phyloP scores from a whole-genome alignment of 2,329 filamentous ascomycete species.

The Tolypocladium pustulatum region DNA sequence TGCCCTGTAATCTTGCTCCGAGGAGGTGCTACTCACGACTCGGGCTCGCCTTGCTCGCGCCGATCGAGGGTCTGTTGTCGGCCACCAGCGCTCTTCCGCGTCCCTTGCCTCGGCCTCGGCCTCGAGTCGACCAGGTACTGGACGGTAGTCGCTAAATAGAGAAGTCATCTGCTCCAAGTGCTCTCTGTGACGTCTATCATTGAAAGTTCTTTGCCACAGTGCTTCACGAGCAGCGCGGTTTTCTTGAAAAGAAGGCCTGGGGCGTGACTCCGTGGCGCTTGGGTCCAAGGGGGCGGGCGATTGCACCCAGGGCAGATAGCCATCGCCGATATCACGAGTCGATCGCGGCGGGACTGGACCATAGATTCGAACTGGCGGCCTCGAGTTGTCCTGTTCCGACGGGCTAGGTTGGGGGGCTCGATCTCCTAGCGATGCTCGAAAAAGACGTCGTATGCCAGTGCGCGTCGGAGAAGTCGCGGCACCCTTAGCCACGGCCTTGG shows the following conservation, averaged over 20 bases:
- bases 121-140: not conserved
- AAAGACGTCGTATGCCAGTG: slow-evolving; percentile 29
- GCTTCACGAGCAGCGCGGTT: slow-evolving; percentile 3
- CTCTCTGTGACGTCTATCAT: not conserved
- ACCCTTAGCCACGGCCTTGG: slow-evolving; percentile 22
- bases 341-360: slow-evolving; percentile 14
- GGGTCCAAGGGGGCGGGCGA: slow-evolving; percentile 4
- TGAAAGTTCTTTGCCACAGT: not conserved
- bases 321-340: slow-evolving; percentile 6
- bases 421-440: slow-evolving; percentile 6
- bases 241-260: slow-evolving; percentile 1
- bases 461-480: slow-evolving; percentile 20
- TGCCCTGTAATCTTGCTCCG: not conserved
- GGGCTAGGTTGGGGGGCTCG: not conserved
- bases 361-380: slow-evolving; percentile 17
- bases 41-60: not conserved
- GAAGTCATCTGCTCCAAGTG: not conserved
- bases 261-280: not conserved
- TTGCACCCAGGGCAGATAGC: slow-evolving; percentile 12
- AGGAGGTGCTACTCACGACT: not conserved
- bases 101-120: not conserved
- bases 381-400: slow-evolving; percentile 16
- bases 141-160: not conserved
- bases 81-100: not conserved
- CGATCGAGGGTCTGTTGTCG: not conserved